Conservation (phyloP, 2,329 filamentous ascomycete species). For the Celoporthe dispersa region DNA sequence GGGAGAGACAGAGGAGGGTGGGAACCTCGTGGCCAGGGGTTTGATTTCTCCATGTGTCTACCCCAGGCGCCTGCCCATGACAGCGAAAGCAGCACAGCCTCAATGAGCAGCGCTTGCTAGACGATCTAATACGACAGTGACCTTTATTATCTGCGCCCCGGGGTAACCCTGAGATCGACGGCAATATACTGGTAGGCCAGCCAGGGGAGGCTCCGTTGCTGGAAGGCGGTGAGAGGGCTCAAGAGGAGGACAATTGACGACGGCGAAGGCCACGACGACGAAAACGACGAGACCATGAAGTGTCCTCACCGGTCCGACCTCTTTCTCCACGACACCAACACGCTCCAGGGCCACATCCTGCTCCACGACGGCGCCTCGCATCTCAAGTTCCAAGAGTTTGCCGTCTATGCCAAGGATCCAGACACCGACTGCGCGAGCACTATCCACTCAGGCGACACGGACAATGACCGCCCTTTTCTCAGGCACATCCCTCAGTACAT, state of each 20-base stretch:
- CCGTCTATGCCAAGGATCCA: conserved; percentile 37
- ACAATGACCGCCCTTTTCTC: conserved; percentile 23
- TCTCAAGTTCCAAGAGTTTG: conserved; percentile 45
- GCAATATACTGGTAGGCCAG: background rate
- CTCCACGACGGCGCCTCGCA: conserved; percentile 39
- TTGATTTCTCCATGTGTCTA: background rate
- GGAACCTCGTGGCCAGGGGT: background rate
- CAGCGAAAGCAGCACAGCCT: background rate
- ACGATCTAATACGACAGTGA: background rate
- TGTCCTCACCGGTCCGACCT: conserved; percentile 37
- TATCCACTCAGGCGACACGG: conserved; percentile 30
- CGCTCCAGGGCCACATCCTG: conserved; percentile 41
- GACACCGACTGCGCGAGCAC: conserved; percentile 31
- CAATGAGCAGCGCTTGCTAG: background rate
- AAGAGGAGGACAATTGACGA: background rate
- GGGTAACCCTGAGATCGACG: background rate
- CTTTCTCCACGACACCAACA: conserved; percentile 43
- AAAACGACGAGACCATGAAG: conserved; percentile 1
- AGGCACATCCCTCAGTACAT: conserved; percentile 41
- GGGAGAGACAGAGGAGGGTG: background rate
- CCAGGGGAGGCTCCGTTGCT: background rate
- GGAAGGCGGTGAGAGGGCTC: background rate
- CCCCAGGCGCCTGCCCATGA: background rate
- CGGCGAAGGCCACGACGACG: background rate
- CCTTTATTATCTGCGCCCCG: background rate